These are phyloP conservation scores for Olyra latifolia DNA, from an alignment of 176 grass and related monocot species.

Conservation along the genomic window DNA sequence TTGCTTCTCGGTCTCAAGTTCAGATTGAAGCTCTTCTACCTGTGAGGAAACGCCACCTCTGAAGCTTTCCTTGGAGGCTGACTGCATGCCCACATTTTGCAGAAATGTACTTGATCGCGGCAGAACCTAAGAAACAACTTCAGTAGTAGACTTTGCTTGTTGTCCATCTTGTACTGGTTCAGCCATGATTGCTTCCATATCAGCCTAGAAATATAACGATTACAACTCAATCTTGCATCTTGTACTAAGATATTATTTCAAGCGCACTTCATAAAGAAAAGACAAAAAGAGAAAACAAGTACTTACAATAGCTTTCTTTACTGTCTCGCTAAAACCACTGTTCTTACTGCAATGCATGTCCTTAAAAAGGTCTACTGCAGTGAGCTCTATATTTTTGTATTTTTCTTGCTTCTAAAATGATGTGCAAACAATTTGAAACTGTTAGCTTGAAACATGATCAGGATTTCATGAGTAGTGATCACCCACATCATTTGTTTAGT, in stretches of 20 bases:
- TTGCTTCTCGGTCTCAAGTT: neutral
- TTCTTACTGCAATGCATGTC: neutral
- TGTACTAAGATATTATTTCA: too few relatives aligned
- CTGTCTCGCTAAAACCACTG: neutral
- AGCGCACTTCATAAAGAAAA: neutral
- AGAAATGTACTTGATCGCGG: too few relatives aligned
- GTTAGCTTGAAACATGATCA: too few relatives aligned
- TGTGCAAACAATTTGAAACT: neutral
- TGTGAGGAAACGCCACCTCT: too few relatives aligned
- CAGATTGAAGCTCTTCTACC: too few relatives aligned
- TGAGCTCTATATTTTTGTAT: neutral
- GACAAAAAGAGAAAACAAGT: neutral
- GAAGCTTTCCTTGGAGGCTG: too few relatives aligned
- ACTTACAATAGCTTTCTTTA: slow-evolving; percentile 4
- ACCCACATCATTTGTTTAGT: too few relatives aligned
- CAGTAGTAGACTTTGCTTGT: neutral
- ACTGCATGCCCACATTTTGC: too few relatives aligned
- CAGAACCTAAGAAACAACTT: neutral
- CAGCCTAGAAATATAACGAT: neutral
- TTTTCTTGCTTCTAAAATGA: neutral
- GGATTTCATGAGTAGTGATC: too few relatives aligned
- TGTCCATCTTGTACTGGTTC: neutral
- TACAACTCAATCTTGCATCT: too few relatives aligned
- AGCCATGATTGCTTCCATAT: neutral
- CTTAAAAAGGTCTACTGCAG: neutral